Evolutionary conservation across 2,329 filamentous ascomycete species (phyloP), one percentile per base, ranked within the genome.

Genomic region (Cladosporium oxysporum): DNA sequence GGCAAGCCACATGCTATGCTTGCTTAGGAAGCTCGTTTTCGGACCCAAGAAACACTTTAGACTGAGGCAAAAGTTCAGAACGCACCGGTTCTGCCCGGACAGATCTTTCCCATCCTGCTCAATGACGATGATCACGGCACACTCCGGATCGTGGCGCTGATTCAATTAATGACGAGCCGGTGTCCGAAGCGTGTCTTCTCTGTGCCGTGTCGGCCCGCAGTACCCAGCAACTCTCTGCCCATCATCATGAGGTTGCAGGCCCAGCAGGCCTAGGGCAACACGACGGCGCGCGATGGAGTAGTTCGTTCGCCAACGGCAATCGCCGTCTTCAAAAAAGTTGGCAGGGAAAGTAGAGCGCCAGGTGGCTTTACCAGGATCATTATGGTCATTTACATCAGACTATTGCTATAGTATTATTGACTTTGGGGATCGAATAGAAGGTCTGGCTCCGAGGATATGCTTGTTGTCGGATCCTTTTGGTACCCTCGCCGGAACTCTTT

Each of bases 151-250:
- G 16, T 62, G 60, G 60, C 60, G 31, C n/a, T 33, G 26, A 33
- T 53, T 49, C 5, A 62, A 33, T 53, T 49, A 11, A 62, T 57
- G 61, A 63, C 61, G 61, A 47, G 31, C 37, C 35, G 57, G 12
- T 37, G 57, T 37, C 21, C 37, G 11, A 59, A 29, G 21, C n/a
- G 18, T n/a, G 5, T 21, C n/a, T 47, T 50, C 28, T 26, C 23
- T 57, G 18, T 57, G 61, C 61, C 61, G 61, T 63, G 35, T 63
- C 61, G 61, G 61, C 49, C 61, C 61, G 61, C 31, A 21, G 50
- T 63, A 35, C 21, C 50, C 35, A 57, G 33, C 37, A 47, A 57
- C 49, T 63, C 53, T 57, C 61, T 35, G 21, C 33, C 14, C 44
- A 28, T 57, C 33, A 21, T 31, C 16, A n/a, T 23, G 41, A 21